A percentile compares a stretch with the other conserved stretches of the same genome.
Evolutionary conservation across 805 yeast species (phyloP).

Genomic region (Wickerhamomyces ciferrii): DNA sequence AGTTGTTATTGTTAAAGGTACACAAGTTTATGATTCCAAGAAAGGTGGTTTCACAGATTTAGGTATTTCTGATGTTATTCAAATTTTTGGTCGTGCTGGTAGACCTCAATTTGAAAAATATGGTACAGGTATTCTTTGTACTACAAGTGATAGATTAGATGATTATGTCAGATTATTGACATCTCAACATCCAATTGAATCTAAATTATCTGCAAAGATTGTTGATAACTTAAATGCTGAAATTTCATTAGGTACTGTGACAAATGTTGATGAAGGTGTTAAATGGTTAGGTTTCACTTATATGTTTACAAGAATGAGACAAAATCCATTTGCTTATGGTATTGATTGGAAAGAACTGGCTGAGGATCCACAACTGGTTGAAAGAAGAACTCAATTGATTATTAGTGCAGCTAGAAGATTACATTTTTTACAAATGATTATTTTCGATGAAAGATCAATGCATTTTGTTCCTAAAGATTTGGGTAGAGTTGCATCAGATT

Average conservation of each 20-base stretch:
- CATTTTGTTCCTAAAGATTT: slow-evolving; percentile 80
- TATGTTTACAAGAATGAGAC: slow-evolving; percentile 88
- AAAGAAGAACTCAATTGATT: slow-evolving; percentile 71
- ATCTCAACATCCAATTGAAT: slow-evolving; percentile 96
- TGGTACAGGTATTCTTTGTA: slow-evolving; percentile 91
- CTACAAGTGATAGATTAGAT: slow-evolving; percentile 74
- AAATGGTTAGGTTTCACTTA: slow-evolving; percentile 98
- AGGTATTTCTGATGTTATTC: slow-evolving; percentile 95
- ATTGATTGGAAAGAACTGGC: slow-evolving; percentile 81
- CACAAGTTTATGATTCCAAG: slow-evolving; percentile 91
- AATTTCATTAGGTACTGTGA: slow-evolving; percentile 90
- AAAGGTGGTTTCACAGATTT: slow-evolving; percentile 92
- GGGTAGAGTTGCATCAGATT: slow-evolving; percentile 94
- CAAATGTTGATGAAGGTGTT: slow-evolving; percentile 90
- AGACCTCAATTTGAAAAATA: slow-evolving; percentile 91
- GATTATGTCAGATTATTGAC: slow-evolving; percentile 86
- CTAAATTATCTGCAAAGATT: slow-evolving; percentile 67
- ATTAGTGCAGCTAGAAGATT: slow-evolving; percentile 74
- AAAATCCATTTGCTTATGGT: slow-evolving; percentile 90
- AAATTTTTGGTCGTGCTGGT: slow-evolving; percentile 99
- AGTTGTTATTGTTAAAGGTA: slow-evolving; percentile 93
- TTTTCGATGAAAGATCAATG: slow-evolving; percentile 80
- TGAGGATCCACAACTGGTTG: slow-evolving; percentile 76
- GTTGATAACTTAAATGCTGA: slow-evolving; percentile 96
- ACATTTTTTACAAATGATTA: slow-evolving; percentile 89